Evolutionary conservation across 2,329 filamentous ascomycete species (phyloP).

Genomic region (Colletotrichum acutatum): DNA sequence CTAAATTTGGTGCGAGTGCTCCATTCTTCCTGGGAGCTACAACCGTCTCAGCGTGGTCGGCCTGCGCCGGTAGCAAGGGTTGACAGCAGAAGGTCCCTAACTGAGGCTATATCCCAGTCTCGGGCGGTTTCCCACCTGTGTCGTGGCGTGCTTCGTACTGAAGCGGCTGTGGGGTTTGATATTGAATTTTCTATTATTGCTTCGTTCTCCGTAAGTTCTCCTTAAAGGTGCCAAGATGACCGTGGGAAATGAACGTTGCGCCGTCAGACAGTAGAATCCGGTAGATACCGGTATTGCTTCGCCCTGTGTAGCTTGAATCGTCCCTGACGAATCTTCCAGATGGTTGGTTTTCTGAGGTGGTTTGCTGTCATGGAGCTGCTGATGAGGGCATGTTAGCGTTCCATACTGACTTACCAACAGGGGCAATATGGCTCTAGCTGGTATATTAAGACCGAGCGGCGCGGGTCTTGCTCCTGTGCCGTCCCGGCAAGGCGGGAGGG

Average conservation of each 20-base stretch:
- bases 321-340: neutral
- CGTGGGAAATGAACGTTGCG: neutral
- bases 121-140: neutral
- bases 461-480: slow-evolving; percentile 6
- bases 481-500: neutral
- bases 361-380: neutral
- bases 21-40: neutral
- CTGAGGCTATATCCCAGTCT: neutral
- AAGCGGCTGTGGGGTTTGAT: neutral
- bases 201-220: neutral
- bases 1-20: slow-evolving; percentile 8
- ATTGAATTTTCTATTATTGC: neutral
- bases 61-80: slow-evolving; percentile 7
- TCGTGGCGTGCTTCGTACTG: neutral
- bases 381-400: neutral
- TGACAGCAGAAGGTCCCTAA: slow-evolving; percentile 9
- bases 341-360: neutral
- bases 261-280: neutral
- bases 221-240: neutral
- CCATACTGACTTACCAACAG: neutral
- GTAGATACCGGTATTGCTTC: neutral
- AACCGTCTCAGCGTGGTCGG: slow-evolving; percentile 12
- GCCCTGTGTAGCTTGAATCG: neutral
- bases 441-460: neutral
- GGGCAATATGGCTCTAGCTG: neutral